These are phyloP conservation scores for Psilocybe cyanescens DNA, from an alignment of 768 basidiomycete species.

Conservation along the genomic window DNA sequence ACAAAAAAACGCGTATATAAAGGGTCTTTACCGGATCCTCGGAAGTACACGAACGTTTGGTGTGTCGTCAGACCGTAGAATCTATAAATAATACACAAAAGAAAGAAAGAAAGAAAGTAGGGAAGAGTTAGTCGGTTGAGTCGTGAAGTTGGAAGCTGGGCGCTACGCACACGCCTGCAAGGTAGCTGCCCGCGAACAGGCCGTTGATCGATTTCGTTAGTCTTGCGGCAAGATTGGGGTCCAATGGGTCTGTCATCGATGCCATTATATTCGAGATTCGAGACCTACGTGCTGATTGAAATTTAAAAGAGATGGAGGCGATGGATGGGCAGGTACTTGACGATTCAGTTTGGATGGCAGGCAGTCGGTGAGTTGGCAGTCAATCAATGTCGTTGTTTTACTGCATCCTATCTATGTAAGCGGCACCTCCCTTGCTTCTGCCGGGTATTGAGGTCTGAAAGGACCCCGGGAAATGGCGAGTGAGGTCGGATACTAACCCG, in stretches of 20 bases:
- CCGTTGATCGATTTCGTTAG: neutral
- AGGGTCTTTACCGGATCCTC: neutral
- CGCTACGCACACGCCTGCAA: neutral
- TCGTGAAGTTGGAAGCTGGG: neutral
- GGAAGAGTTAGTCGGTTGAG: neutral
- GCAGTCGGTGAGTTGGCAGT: no score
- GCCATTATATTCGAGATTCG: no score
- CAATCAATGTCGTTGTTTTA: no score
- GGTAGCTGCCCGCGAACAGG: neutral
- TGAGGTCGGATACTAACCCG: no score
- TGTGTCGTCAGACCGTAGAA: conserved; percentile 5
- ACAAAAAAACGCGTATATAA: neutral
- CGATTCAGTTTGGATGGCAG: no score
- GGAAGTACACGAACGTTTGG: conserved; percentile 6
- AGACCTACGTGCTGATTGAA: no score
- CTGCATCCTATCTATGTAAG: no score
- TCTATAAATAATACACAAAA: neutral
- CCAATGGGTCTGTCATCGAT: neutral
- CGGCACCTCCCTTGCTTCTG: no score
- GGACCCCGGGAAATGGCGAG: no score
- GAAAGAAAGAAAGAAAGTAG: neutral
- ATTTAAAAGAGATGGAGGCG: no score
- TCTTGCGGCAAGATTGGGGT: neutral
- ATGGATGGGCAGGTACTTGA: no score
- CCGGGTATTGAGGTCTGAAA: no score